A percentile compares a stretch with the other conserved stretches of the same genome.
These are phyloP conservation scores for Geotrichum bryndzae DNA, from an alignment of 1,139 yeast species.

Conservation along the genomic window DNA sequence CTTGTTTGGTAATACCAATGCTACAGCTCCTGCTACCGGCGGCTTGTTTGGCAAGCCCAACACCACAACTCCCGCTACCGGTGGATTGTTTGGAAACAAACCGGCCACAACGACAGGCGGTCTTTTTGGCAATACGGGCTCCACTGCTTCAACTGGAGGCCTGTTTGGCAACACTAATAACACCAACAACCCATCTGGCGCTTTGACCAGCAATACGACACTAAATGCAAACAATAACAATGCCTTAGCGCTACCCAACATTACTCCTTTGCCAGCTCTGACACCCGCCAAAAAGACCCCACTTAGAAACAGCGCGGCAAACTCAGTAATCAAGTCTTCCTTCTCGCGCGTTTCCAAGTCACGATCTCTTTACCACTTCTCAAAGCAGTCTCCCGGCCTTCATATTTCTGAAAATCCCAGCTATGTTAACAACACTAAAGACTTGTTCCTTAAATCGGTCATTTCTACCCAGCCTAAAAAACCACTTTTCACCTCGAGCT, in stretches of 20 bases:
- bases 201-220: slow-evolving; percentile 31
- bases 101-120: slow-evolving; percentile 22
- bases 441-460: slow-evolving; percentile 3
- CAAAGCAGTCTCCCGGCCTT: slow-evolving; percentile 5
- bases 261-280: slow-evolving; percentile 4
- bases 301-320: background rate
- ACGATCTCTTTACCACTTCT: background rate
- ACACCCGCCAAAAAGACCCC: slow-evolving; percentile 1
- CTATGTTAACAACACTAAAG: slow-evolving; percentile 1
- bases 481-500: background rate
- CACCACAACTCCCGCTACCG: slow-evolving; percentile 13
- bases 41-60: slow-evolving; percentile 29
- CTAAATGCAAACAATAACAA: slow-evolving; percentile 16
- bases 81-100: slow-evolving; percentile 28
- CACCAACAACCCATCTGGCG: slow-evolving; percentile 17
- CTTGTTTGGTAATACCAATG: slow-evolving; percentile 27
- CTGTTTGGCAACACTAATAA: slow-evolving; percentile 33
- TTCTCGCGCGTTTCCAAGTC: background rate
- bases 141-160: slow-evolving; percentile 33
- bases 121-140: slow-evolving; percentile 33
- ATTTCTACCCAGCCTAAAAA: background rate
- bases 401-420: background rate
- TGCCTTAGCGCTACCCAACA: background rate
- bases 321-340: background rate
- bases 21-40: slow-evolving; percentile 17